Evolutionary conservation across 495 filamentous ascomycete genomes (phyloP).

Genomic region (Penicillium dipodomyicola): DNA sequence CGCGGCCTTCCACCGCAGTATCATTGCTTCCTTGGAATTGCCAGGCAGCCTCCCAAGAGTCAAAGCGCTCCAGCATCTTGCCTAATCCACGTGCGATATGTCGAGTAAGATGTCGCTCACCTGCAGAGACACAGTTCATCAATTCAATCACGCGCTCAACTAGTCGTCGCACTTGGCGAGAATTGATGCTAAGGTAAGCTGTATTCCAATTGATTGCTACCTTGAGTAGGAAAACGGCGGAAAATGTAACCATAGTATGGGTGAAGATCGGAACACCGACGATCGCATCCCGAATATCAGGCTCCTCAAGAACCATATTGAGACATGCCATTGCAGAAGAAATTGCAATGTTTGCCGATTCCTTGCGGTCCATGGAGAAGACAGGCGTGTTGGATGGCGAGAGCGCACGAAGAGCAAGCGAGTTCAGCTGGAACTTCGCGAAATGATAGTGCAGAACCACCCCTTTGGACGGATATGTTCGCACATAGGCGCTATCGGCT

Average conservation of each 20-base stretch:
- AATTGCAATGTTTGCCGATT: conserved; percentile 56
- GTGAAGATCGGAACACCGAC: conserved; percentile 58
- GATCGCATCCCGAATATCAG: conserved; percentile 57
- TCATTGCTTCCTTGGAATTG: conserved; percentile 25
- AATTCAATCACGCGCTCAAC: conserved; percentile 52
- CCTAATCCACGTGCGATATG: conserved; percentile 53
- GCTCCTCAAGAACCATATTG: conserved; percentile 54
- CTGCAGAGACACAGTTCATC: conserved; percentile 51
- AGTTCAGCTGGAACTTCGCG: conserved; percentile 60
- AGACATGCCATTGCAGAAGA: conserved; percentile 55
- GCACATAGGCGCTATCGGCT: conserved; percentile 53
- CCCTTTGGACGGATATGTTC: conserved; percentile 57
- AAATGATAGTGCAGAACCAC: conserved; percentile 61
- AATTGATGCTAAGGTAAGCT: conserved; percentile 44
- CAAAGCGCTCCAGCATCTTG: conserved; percentile 51
- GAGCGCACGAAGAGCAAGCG: conserved; percentile 54
- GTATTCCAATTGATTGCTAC: conserved; percentile 56
- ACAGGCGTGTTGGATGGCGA: conserved; percentile 48
- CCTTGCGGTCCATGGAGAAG: conserved; percentile 55
- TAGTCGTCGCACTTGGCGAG: conserved; percentile 45
- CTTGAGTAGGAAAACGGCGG: conserved; percentile 56
- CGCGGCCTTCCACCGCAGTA: conserved; percentile 15
- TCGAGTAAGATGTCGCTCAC: conserved; percentile 52
- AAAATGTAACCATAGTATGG: conserved; percentile 63
- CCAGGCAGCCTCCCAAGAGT: conserved; percentile 44